Conservation (phyloP, 768 basidiomycete genomes). For the Leccinum sublutescens region DNA sequence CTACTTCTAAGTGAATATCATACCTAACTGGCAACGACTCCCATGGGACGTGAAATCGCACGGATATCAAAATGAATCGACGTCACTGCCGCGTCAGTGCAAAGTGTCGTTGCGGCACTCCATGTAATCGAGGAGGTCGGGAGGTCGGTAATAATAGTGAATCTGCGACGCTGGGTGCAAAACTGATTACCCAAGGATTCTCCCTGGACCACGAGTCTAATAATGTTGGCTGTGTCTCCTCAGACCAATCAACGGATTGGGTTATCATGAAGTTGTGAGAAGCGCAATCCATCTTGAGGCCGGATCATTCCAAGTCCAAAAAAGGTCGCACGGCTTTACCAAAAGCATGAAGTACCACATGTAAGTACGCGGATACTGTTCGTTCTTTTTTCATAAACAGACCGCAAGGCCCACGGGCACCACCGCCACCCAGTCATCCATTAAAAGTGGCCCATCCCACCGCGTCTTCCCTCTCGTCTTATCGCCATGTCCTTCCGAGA, state of each 20-base stretch:
- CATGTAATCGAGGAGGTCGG: not conserved
- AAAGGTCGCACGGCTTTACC: not conserved
- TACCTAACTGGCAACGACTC: not conserved
- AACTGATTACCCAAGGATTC: not conserved
- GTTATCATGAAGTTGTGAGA: not conserved
- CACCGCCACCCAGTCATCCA: not conserved
- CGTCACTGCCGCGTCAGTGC: not conserved
- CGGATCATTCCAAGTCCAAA: not conserved
- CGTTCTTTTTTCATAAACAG: not conserved
- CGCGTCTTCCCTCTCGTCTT: not conserved
- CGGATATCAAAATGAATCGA: not conserved
- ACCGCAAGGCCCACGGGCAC: conserved; percentile 5
- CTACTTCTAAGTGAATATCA: not conserved
- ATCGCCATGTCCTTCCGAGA: conserved; percentile 16
- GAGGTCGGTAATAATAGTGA: not conserved
- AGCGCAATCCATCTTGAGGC: not conserved
- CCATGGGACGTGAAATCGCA: not conserved
- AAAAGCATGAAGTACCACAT: not conserved
- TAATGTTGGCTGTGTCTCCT: not conserved
- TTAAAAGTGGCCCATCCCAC: conserved; percentile 4
- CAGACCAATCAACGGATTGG: not conserved
- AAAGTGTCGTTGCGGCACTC: not conserved
- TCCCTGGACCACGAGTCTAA: no score
- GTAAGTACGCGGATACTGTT: not conserved
- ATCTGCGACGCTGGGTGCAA: not conserved